phyloP scores from a whole-genome alignment of 148 eudicot genomes.

The Chenopodium berlandieri region DNA sequence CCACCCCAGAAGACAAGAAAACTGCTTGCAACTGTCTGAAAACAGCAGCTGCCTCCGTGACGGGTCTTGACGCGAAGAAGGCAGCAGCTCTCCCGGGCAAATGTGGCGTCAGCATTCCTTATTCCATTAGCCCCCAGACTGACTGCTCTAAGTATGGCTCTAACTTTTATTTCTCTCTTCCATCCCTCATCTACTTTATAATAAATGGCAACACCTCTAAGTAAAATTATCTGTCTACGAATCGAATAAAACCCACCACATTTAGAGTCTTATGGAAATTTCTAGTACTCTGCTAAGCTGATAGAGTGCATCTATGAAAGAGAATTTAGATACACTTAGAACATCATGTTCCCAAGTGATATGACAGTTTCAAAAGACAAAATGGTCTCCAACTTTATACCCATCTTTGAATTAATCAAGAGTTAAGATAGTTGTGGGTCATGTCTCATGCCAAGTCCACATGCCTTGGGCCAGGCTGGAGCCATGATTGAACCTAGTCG shows the following conservation, averaged over 20 bases:
- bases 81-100: slow-evolving; percentile 29
- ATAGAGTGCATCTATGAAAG: background rate
- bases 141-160: slow-evolving; percentile 28
- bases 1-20: slow-evolving; percentile 31
- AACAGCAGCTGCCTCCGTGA: slow-evolving; percentile 21
- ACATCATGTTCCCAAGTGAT: background rate
- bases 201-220: background rate
- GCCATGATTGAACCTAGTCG: too few species aligned
- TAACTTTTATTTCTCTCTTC: background rate
- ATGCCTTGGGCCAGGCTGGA: too few species aligned
- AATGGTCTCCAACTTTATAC: background rate
- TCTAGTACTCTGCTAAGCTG: background rate
- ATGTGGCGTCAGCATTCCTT: slow-evolving; percentile 28
- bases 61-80: slow-evolving; percentile 16
- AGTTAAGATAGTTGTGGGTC: too few species aligned
- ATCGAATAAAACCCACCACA: background rate
- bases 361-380: background rate
- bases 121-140: slow-evolving; percentile 25
- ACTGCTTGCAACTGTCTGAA: slow-evolving; percentile 43
- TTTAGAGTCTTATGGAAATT: background rate
- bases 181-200: background rate
- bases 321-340: background rate
- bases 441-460: too few species aligned
- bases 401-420: background rate
- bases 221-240: background rate